Conservation (phyloP, 1,284 basidiomycete species). For the Caloboletus inedulis region DNA sequence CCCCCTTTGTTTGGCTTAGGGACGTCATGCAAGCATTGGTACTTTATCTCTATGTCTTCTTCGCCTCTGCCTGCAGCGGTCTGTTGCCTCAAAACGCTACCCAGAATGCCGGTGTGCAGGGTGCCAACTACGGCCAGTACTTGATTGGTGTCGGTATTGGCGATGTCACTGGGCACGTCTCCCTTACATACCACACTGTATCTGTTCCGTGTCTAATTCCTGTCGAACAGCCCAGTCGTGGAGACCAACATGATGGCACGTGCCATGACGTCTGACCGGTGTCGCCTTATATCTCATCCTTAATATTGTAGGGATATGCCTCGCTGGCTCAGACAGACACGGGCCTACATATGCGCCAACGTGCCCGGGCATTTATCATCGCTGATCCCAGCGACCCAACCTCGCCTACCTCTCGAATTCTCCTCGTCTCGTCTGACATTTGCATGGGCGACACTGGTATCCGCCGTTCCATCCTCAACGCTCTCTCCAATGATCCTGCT, state of each 20-base stretch:
- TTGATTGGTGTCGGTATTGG: slow-evolving; percentile 51
- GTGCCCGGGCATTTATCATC: slow-evolving; percentile 74
- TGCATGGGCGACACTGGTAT: slow-evolving; percentile 80
- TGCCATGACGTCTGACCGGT: neutral
- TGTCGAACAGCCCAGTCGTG: slow-evolving; percentile 55
- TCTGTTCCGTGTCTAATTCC: neutral
- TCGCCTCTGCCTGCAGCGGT: neutral
- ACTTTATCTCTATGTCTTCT: slow-evolving; percentile 20
- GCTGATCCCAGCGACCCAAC: slow-evolving; percentile 43
- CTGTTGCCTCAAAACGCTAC: neutral
- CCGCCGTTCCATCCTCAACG: slow-evolving; percentile 63
- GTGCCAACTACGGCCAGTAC: slow-evolving; percentile 19
- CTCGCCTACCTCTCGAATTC: slow-evolving; percentile 53
- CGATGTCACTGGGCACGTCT: slow-evolving; percentile 67
- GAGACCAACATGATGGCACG: slow-evolving; percentile 76
- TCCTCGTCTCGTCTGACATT: slow-evolving; percentile 79
- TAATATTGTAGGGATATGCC: slow-evolving; percentile 62
- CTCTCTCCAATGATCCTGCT: slow-evolving; percentile 43
- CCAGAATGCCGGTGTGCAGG: neutral
- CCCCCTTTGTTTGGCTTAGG: slow-evolving; percentile 16
- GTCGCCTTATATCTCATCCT: neutral
- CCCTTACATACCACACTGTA: neutral
- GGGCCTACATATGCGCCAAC: slow-evolving; percentile 77
- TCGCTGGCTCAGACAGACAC: slow-evolving; percentile 66
- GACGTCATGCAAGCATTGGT: slow-evolving; percentile 16